These are phyloP conservation scores for Globisporangium sylvaticum DNA, from an alignment of 352 stramenopile species.

Conservation along the genomic window DNA sequence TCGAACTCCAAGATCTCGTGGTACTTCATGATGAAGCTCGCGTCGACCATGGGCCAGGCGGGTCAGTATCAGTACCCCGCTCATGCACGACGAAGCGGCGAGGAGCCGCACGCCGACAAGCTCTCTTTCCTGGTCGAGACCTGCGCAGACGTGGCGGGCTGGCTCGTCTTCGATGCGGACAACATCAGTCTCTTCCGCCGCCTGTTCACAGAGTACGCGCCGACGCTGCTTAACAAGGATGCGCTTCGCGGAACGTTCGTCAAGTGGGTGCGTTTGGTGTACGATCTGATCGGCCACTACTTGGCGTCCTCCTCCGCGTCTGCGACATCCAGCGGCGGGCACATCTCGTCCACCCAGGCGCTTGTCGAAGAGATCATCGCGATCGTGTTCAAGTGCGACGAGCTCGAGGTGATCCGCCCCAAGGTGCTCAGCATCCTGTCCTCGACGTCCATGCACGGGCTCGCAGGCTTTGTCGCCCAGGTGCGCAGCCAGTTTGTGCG, in stretches of 20 bases:
- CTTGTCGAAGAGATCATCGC: constrained; percentile 33
- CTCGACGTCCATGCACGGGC: constrained; percentile 30
- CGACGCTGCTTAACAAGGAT: constrained; percentile 28
- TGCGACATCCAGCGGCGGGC: not conserved
- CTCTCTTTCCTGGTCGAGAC: constrained; percentile 19
- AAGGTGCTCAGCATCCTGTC: constrained; percentile 24
- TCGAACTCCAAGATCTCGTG: constrained; percentile 21
- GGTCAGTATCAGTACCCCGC: not conserved
- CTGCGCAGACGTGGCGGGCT: constrained; percentile 24
- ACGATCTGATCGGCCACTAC: constrained; percentile 26
- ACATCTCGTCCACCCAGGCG: constrained; percentile 18
- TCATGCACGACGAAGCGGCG: not conserved
- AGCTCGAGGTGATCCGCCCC: constrained; percentile 25
- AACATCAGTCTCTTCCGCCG: constrained; percentile 28
- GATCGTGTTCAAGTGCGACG: constrained; percentile 32
- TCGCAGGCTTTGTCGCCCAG: constrained; percentile 36
- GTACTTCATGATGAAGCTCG: constrained; percentile 20
- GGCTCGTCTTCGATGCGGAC: constrained; percentile 25
- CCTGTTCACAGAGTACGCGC: constrained; percentile 20
- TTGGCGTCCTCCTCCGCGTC: constrained; percentile 2
- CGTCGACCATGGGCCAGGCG: not conserved
- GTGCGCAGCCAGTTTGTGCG: constrained; percentile 26
- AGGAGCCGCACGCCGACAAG: constrained; percentile 2
- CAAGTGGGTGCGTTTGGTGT: constrained; percentile 24
- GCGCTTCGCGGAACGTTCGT: constrained; percentile 27